Conservation (phyloP, 192 early-diverging fungal species). For the Lobosporangium transversale region DNA sequence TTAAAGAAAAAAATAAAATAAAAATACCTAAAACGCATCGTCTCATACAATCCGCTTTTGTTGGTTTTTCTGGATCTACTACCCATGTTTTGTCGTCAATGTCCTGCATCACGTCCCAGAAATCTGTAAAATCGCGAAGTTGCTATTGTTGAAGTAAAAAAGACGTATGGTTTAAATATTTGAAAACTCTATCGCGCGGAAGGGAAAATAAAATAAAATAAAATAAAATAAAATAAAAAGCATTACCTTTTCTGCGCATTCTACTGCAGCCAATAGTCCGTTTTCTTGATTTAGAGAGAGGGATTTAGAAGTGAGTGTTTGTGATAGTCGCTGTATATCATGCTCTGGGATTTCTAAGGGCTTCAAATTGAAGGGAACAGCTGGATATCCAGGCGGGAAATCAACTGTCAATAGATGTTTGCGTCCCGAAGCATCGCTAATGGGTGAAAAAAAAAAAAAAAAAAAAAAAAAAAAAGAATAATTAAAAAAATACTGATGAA, state of each 20-base stretch:
- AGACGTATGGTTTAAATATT: no score
- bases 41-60: slow-evolving; percentile 40
- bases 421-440: slow-evolving; percentile 23
- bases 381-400: slow-evolving; percentile 32
- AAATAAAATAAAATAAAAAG: no score
- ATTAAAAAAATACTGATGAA: neutral
- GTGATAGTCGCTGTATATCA: slow-evolving; percentile 7
- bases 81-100: slow-evolving; percentile 50
- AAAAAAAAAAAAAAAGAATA: no score
- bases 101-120: slow-evolving; percentile 55
- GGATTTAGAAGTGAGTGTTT: neutral
- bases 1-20: no score
- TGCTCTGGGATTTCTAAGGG: slow-evolving; percentile 28
- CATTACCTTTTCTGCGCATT: slow-evolving; percentile 23
- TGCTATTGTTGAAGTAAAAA: neutral
- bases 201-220: no score
- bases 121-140: slow-evolving; percentile 23
- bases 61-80: slow-evolving; percentile 50
- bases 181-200: neutral
- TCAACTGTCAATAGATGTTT: slow-evolving; percentile 27
- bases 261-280: slow-evolving; percentile 2
- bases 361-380: slow-evolving; percentile 15
- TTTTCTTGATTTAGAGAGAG: neutral
- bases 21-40: slow-evolving; percentile 50
- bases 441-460: neutral